These are phyloP conservation scores for Nadsonia commutata DNA, from an alignment of 1,139 yeast genomes.

Conservation along the genomic window DNA sequence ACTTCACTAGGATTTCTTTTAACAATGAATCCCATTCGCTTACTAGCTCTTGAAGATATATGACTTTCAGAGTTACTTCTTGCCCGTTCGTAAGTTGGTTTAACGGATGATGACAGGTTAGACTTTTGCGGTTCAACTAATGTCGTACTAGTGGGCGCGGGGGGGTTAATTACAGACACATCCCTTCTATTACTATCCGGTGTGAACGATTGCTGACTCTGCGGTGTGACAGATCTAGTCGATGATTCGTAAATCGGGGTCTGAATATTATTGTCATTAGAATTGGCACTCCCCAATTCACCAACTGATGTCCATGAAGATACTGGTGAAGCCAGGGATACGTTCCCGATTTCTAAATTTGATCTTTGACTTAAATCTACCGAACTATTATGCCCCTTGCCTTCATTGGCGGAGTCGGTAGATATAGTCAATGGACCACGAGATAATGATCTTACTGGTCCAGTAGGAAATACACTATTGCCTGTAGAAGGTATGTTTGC, in stretches of 20 bases:
- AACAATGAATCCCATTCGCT: constrained; percentile 57
- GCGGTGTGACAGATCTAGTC: no score
- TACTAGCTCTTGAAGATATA: constrained; percentile 40
- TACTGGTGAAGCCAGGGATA: constrained; percentile 7
- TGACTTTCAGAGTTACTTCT: constrained; percentile 45
- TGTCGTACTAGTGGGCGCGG: no score
- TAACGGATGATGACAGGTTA: constrained; percentile 5
- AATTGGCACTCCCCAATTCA: background rate
- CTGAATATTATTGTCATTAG: background rate
- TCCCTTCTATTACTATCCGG: no score
- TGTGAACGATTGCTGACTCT: no score
- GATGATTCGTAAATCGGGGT: constrained; percentile 7
- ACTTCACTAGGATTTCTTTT: constrained; percentile 25
- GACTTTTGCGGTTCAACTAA: background rate
- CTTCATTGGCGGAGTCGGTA: background rate
- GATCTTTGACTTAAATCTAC: no score
- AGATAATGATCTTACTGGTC: background rate
- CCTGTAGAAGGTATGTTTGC: no score
- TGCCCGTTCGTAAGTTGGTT: constrained; percentile 27
- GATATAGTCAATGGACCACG: background rate
- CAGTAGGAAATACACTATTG: background rate
- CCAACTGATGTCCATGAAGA: background rate
- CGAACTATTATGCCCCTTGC: no score
- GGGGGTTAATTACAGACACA: no score
- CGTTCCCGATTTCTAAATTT: background rate